Evolutionary conservation across 148 eudicot genomes (phyloP).

Genomic region (Suaeda aralocaspica): DNA sequence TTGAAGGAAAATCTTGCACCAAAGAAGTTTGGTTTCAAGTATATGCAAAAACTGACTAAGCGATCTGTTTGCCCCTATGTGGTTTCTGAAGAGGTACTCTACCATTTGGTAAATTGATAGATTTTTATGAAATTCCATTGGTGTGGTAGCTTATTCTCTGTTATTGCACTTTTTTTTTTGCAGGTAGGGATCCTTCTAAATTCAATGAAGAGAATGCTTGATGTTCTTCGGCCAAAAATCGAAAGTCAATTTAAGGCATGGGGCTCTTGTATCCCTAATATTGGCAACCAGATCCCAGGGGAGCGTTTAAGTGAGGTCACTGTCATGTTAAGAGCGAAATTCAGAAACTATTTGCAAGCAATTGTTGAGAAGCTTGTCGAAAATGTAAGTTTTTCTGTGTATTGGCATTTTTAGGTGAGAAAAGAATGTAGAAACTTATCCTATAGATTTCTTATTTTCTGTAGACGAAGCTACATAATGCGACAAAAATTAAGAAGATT

Average conservation of each 20-base stretch:
- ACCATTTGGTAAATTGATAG: background rate
- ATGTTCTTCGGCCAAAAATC: slow-evolving; percentile 59
- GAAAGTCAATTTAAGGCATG: slow-evolving; percentile 67
- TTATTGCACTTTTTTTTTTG: background rate
- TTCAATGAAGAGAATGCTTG: slow-evolving; percentile 88
- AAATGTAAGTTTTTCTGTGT: slow-evolving; percentile 52
- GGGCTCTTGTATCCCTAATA: slow-evolving; percentile 74
- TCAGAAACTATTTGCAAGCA: slow-evolving; percentile 70
- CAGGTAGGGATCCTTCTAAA: slow-evolving; percentile 78
- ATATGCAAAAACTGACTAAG: slow-evolving; percentile 68
- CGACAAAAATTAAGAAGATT: slow-evolving; percentile 75
- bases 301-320: slow-evolving; percentile 85
- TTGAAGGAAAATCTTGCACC: slow-evolving; percentile 64
- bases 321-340: slow-evolving; percentile 80
- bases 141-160: background rate
- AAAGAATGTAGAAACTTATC: too few relatives aligned
- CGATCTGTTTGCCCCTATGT: slow-evolving; percentile 45
- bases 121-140: background rate
- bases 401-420: background rate
- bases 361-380: slow-evolving; percentile 80
- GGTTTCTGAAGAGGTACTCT: slow-evolving; percentile 68
- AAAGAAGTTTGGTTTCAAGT: slow-evolving; percentile 72
- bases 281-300: slow-evolving; percentile 63
- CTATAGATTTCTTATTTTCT: slow-evolving; percentile 9
- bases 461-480: slow-evolving; percentile 59